Base-by-base conservation (phyloP, 306 rosid genomes). In the Cicer cuneatum region DNA sequence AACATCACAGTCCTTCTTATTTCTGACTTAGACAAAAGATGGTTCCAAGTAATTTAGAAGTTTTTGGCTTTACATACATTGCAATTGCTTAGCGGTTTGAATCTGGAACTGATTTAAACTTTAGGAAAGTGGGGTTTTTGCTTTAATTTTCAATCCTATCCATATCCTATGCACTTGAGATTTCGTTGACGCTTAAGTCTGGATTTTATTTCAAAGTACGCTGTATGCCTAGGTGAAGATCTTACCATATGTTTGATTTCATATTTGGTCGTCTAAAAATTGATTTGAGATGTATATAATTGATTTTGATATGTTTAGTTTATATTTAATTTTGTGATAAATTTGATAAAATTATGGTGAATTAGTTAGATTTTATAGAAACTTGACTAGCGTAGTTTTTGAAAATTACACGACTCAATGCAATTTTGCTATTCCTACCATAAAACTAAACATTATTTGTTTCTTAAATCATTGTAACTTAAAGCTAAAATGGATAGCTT, bases 21-120 rank as follows among this genome's bases (percentile, higher is more conserved):
- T 63, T 56, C 76, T 39, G 57, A 15, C 29, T 60, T 19, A 39
- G 73, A 82, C 57, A 71, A 61, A 62, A 76, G 56, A 67, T 83
- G 69, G 73, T 42, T 54, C 82, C 82, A 71, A 76, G 63, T 70
- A 16, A 53, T 51, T 66, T 0, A 21, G 21, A 74, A 70, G 49
- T 60, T 33, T 60, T 66, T 66, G 62, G 40, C 35, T 24, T 66
- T 65, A n/a, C 62, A 49, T 9, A 15, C 52, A 43, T 7, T 16
- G 54, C 48, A 9, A 43, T 7, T 16, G 54, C 48, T 7, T 69
- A 39, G 11, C 8, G 40, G 64, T 52, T 51, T 73, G 54, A 48
- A 46, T 8, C 40, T 70, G 14, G 13, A 58, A 6, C 42, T 60
- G 4, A 67, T 66, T 38, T 41, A 56, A 41, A 81, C 40, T 42